Conservation (phyloP, 345 rosid species). For the Bruguiera sexangula region DNA sequence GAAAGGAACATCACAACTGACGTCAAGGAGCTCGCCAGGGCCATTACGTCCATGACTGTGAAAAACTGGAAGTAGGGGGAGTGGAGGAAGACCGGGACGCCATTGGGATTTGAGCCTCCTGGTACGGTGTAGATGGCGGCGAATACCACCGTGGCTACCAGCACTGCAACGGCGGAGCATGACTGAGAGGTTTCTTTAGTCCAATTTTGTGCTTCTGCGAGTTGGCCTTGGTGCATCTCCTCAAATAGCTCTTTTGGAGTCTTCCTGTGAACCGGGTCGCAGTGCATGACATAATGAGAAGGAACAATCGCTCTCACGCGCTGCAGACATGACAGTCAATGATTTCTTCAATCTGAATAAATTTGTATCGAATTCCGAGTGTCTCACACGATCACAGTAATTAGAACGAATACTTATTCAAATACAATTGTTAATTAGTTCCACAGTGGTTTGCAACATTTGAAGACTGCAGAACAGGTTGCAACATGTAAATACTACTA, state of each 20-base stretch:
- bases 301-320: neutral
- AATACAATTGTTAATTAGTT: no score
- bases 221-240: neutral
- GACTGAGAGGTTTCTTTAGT: conserved; percentile 21
- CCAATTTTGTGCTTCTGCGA: conserved; percentile 16
- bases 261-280: neutral
- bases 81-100: conserved; percentile 12
- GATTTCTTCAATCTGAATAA: neutral
- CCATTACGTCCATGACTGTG: conserved; percentile 14
- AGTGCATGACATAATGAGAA: conserved; percentile 5
- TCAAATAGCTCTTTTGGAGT: conserved; percentile 14
- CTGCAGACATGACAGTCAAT: conserved; percentile 7
- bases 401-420: no score
- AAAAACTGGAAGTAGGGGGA: conserved; percentile 19
- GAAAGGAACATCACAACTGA: conserved; percentile 32
- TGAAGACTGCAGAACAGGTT: no score
- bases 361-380: neutral
- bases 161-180: conserved; percentile 25
- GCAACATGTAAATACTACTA: no score
- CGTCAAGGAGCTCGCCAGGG: conserved; percentile 19
- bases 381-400: no score
- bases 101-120: conserved; percentile 12
- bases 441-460: no score
- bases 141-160: conserved; percentile 22
- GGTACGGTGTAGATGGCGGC: conserved; percentile 21